A percentile compares a stretch with the other conserved stretches of the same genome.
Conservation (phyloP, 2,329 filamentous ascomycete species). For the Aspergillus fructus region DNA sequence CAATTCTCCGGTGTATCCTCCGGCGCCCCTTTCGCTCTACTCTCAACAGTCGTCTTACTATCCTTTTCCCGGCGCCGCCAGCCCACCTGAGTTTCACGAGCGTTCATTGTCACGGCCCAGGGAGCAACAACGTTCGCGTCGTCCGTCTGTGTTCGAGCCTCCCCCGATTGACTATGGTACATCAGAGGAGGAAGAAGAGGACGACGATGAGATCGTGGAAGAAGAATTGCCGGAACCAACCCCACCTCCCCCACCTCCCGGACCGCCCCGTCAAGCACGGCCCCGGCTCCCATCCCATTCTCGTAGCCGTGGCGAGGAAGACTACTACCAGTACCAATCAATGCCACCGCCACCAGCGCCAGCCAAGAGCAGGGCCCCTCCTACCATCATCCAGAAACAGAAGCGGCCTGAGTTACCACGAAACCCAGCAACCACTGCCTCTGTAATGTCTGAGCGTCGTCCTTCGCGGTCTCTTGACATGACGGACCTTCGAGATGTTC, state of each 20-base stretch:
- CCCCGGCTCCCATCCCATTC: slow-evolving; percentile 30
- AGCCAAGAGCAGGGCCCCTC: slow-evolving; percentile 26
- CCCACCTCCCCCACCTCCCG: slow-evolving; percentile 21
- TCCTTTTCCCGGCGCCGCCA: slow-evolving; percentile 25
- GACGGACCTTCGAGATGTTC: slow-evolving; percentile 30
- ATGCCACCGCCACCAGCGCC: slow-evolving; percentile 43
- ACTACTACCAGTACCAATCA: slow-evolving; percentile 37
- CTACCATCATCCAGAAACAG: slow-evolving; percentile 40
- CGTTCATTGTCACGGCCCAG: slow-evolving; percentile 35
- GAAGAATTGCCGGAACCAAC: slow-evolving; percentile 28
- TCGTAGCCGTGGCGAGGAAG: slow-evolving; percentile 40
- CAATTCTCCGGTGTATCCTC: slow-evolving; percentile 28
- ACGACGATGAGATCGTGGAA: slow-evolving; percentile 25
- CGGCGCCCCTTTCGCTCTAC: slow-evolving; percentile 28
- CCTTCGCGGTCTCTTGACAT: slow-evolving; percentile 35
- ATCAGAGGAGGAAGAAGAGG: slow-evolving; percentile 18
- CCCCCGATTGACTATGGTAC: slow-evolving; percentile 35
- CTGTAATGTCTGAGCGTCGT: slow-evolving; percentile 30
- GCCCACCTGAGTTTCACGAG: slow-evolving; percentile 31
- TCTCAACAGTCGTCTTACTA: slow-evolving; percentile 28
- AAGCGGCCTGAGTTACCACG: slow-evolving; percentile 32
- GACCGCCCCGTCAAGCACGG: slow-evolving; percentile 28
- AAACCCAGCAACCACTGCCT: slow-evolving; percentile 32
- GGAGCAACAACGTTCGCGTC: slow-evolving; percentile 32
- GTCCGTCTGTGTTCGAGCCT: slow-evolving; percentile 34